Base-by-base conservation (phyloP, 2,329 filamentous ascomycete genomes). In the Graphium sp. region DNA sequence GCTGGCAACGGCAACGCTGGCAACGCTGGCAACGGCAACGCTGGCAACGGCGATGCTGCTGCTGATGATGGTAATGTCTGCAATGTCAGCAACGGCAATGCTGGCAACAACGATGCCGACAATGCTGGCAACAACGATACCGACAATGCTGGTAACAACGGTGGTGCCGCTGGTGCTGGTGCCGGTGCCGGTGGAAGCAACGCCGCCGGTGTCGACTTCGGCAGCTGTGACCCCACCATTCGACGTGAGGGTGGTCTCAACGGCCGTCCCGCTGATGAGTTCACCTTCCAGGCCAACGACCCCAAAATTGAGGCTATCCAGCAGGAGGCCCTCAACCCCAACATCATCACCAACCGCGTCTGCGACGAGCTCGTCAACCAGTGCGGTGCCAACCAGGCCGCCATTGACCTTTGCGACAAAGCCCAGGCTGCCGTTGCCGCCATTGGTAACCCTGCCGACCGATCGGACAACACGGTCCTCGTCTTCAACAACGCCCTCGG, bases 341-440 rank as follows among this genome's bases (percentile, higher is more conserved):
- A 68, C 55, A 79, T 79, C 57, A 79, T 79, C 56, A 75, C 71
- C 46, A 77, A 75, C 60, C 65, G 71, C 35, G 70, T 79, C 47
- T 73, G 68, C 49, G 73, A 79, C 49, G 70, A 77, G 53, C 60
- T 79, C 33, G 61, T 50, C 43, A 78, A 76, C 50, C 68, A 73
- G 21, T 79, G 74, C 51, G 53, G 56, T 22, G 73, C 73, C 30
- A 72, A 71, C 43, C 57, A 53, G 16, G 70, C 66, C 4, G 74
- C 71, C 30, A 57, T 65, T 37, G 44, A 57, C 9, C 56, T 59
- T 5, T 74, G 66, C 48, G 39, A 47, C 28, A 48, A 50, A 15
- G 71, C 69, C 3, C 55, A 72, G 50, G 53, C 61, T 24, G 21
- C 28, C 13, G 26, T 37, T 16, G 29, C 25, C n/a, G 35, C 34